A percentile compares a stretch with the other conserved stretches of the same genome.
Evolutionary conservation across 2,329 filamentous ascomycete genomes (phyloP).

Genomic region (Thermoascus crustaceus): DNA sequence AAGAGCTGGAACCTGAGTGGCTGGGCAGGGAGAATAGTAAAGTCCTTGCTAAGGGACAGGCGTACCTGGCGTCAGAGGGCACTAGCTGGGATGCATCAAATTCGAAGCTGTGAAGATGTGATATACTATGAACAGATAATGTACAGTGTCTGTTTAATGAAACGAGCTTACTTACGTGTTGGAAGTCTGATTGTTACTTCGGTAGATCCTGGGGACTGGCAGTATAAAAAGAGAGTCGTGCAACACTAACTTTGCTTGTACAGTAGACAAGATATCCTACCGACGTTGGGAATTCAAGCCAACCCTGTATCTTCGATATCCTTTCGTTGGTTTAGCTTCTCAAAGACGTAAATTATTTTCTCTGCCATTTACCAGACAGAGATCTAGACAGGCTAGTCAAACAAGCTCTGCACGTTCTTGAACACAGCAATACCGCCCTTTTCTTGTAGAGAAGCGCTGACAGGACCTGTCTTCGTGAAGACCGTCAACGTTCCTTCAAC

Average conservation of each 20-base stretch:
- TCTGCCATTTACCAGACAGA: not conserved
- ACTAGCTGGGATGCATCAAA: constrained; percentile 7
- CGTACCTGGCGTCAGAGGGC: constrained; percentile 4
- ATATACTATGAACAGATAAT: no score
- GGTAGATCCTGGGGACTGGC: no score
- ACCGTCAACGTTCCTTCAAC: not conserved
- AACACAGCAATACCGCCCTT: not conserved
- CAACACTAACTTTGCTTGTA: no score
- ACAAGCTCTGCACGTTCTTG: not conserved
- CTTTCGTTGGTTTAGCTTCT: no score
- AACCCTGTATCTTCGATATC: no score
- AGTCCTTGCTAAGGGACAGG: constrained; percentile 6
- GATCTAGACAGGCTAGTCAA: not conserved
- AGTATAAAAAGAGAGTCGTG: no score
- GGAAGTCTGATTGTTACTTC: no score
- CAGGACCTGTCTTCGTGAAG: not conserved
- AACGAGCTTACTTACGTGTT: no score
- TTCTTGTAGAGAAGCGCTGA: not conserved
- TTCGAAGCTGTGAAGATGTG: not conserved
- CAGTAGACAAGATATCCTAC: no score
- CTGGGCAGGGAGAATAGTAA: constrained; percentile 27
- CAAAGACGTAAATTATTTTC: no score
- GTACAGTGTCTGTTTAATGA: no score
- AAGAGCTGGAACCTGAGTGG: constrained; percentile 15
- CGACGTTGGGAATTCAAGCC: no score